Percentiles rank a stretch among this genome's conserved stretches.
Evolutionary conservation across 1,284 basidiomycete genomes (phyloP).

Genomic region (Trichosporon coremiiforme): DNA sequence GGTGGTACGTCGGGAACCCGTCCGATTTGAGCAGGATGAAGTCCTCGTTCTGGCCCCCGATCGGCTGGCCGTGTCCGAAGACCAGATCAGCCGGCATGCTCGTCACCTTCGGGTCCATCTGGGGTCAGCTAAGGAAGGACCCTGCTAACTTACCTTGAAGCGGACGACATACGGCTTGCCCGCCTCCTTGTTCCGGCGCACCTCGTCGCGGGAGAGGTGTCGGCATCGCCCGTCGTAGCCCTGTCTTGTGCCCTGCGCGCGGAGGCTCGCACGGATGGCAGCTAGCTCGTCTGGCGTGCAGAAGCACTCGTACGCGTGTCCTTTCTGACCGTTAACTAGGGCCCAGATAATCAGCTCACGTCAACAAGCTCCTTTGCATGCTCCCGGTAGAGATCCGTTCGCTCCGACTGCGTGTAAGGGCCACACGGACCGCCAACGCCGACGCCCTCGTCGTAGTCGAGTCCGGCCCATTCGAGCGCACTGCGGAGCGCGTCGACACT

Average conservation of each 20-base stretch:
- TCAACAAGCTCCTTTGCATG: constrained; percentile 75
- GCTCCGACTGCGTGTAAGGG: constrained; percentile 69
- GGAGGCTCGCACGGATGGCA: constrained; percentile 68
- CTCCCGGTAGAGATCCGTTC: constrained; percentile 76
- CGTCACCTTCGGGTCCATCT: constrained; percentile 33
- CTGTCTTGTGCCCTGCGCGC: constrained; percentile 68
- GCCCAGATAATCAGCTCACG: constrained; percentile 57
- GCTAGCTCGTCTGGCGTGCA: constrained; percentile 72
- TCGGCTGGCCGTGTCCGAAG: constrained; percentile 42
- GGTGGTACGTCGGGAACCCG: constrained; percentile 91
- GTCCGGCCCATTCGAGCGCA: constrained; percentile 86
- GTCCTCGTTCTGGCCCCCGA: constrained; percentile 64
- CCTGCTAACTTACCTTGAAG: constrained; percentile 84
- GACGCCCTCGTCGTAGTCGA: constrained; percentile 92
- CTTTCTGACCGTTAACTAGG: constrained; percentile 60
- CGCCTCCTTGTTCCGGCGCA: constrained; percentile 68
- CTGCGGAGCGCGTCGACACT: constrained; percentile 77
- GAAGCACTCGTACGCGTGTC: constrained; percentile 93
- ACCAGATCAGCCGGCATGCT: constrained; percentile 38
- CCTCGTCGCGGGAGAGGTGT: constrained; percentile 81
- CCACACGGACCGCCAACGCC: constrained; percentile 49
- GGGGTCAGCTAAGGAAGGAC: constrained; percentile 11
- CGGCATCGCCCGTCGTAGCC: constrained; percentile 85
- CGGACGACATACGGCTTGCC: constrained; percentile 82
- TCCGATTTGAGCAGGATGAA: constrained; percentile 92